Conservation (phyloP, 129 eudicot genomes). For the Apium graveolens region DNA sequence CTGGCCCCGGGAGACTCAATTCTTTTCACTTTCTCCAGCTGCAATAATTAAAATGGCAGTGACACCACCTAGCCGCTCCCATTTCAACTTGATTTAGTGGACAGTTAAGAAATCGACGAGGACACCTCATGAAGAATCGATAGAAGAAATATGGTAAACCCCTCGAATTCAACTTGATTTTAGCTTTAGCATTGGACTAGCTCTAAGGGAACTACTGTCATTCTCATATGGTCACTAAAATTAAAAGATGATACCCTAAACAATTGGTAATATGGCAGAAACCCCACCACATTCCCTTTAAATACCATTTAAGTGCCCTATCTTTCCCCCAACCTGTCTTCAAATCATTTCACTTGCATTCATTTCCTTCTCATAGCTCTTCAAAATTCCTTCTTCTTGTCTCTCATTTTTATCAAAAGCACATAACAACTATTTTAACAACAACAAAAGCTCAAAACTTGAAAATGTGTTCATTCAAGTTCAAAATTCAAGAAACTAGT, state of each 20-base stretch:
- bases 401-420: not conserved
- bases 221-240: constrained; percentile 29
- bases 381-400: not conserved
- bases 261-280: constrained; percentile 42
- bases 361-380: not conserved
- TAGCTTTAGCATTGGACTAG: too few species aligned
- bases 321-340: constrained; percentile 9
- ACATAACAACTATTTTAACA: constrained; percentile 5
- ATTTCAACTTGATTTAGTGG: not conserved
- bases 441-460: not conserved
- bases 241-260: constrained; percentile 41
- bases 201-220: constrained; percentile 17
- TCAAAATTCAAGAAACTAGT: constrained; percentile 27
- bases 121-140: not conserved
- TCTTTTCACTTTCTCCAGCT: constrained; percentile 14
- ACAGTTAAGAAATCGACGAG: not conserved
- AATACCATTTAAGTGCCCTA: not conserved
- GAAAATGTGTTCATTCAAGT: constrained; percentile 54
- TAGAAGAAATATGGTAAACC: too few species aligned
- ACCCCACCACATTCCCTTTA: constrained; percentile 24
- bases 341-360: constrained; percentile 6
- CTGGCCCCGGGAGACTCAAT: not conserved
- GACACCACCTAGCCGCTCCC: not conserved
- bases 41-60: not conserved
- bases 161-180: too few species aligned